A percentile compares a stretch with the other conserved stretches of the same genome.
Conservation (phyloP, 2,329 filamentous ascomycete genomes). For the Lecanicillium sp. region DNA sequence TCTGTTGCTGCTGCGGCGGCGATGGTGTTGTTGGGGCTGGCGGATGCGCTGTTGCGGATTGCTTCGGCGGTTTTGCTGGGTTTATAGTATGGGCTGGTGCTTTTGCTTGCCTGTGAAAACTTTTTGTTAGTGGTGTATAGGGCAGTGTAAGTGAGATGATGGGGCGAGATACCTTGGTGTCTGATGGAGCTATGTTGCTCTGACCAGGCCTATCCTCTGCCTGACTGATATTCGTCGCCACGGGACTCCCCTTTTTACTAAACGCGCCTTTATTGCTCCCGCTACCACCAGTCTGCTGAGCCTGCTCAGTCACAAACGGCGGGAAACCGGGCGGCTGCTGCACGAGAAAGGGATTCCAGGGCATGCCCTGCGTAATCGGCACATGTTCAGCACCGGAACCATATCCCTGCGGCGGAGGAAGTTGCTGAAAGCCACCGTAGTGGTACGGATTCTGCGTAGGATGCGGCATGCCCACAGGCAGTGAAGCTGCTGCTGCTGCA, state of each 20-base stretch:
- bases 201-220: conserved; percentile 3
- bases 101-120: conserved; percentile 1
- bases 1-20: not conserved
- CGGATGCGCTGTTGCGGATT: conserved; percentile 5
- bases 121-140: too few species aligned
- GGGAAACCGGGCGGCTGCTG: conserved; percentile 4
- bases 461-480: conserved; percentile 35
- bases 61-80: conserved; percentile 6
- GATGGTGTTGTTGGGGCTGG: conserved; percentile 9
- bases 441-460: conserved; percentile 35
- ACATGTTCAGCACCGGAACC: conserved; percentile 2
- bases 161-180: conserved; percentile 6
- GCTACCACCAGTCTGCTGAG: not conserved
- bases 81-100: conserved; percentile 10
- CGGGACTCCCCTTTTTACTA: conserved; percentile 2
- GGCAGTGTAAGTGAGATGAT: not conserved
- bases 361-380: conserved; percentile 2
- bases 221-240: conserved; percentile 6
- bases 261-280: conserved; percentile 2
- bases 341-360: conserved; percentile 3
- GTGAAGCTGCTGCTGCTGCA: conserved; percentile 16
- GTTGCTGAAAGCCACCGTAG: conserved; percentile 25
- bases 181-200: conserved; percentile 6
- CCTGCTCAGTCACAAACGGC: conserved; percentile 15
- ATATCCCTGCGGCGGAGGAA: conserved; percentile 12